These are phyloP conservation scores for Mycosphaerella sp. DNA, from an alignment of 2,329 filamentous ascomycete species.

Conservation along the genomic window DNA sequence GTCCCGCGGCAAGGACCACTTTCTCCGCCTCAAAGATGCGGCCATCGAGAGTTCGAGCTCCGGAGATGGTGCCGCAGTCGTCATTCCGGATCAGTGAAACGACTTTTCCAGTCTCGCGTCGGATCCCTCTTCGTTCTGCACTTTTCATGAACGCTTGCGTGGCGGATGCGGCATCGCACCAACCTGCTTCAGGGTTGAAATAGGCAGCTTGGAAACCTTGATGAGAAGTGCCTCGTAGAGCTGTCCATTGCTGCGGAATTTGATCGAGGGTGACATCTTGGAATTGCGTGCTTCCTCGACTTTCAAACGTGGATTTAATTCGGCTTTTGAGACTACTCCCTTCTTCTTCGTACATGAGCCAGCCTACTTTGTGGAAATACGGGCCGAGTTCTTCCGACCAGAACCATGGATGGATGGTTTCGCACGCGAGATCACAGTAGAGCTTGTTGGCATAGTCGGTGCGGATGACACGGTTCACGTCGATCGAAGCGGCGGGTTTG, in stretches of 20 bases:
- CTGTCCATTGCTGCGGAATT: constrained; percentile 35
- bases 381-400: constrained; percentile 26
- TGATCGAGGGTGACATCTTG: constrained; percentile 41
- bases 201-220: constrained; percentile 40
- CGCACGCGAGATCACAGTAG: constrained; percentile 33
- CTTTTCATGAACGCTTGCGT: constrained; percentile 41
- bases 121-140: constrained; percentile 43
- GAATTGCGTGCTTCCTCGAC: constrained; percentile 37
- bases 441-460: constrained; percentile 29
- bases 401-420: constrained; percentile 37
- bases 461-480: constrained; percentile 32
- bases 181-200: constrained; percentile 48
- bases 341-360: constrained; percentile 49
- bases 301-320: constrained; percentile 49
- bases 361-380: constrained; percentile 55
- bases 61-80: constrained; percentile 32
- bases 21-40: constrained; percentile 46
- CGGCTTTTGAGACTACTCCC: constrained; percentile 36
- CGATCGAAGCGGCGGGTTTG: constrained; percentile 36
- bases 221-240: constrained; percentile 36
- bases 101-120: constrained; percentile 41
- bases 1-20: constrained; percentile 51
- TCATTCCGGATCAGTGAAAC: constrained; percentile 37
- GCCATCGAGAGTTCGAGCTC: constrained; percentile 47
- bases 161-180: constrained; percentile 47